Evolutionary conservation across 345 rosid species (phyloP).

Genomic region (Anacardium occidentale): DNA sequence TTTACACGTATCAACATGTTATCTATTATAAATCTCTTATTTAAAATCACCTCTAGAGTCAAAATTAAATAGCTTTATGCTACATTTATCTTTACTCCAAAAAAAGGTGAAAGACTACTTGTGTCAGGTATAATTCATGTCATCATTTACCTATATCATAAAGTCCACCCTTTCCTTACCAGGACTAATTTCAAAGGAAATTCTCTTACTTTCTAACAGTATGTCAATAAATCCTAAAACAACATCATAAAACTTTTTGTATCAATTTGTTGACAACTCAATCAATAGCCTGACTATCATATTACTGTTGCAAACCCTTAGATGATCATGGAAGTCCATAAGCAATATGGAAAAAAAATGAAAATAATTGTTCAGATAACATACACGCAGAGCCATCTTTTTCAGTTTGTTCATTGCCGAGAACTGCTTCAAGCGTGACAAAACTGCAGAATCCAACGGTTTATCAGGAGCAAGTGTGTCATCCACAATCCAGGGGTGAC

Average conservation of each 20-base stretch:
- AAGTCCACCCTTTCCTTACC: not conserved
- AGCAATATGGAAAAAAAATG: not conserved
- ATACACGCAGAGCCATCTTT: conserved; percentile 94
- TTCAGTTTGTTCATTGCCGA: conserved; percentile 94
- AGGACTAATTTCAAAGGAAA: not conserved
- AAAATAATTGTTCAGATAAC: conserved; percentile 9
- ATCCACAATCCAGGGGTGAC: conserved; percentile 96
- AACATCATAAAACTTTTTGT: not conserved
- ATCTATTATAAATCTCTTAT: not conserved
- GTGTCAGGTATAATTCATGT: not conserved
- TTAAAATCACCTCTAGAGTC: not conserved
- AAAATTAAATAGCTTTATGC: not conserved
- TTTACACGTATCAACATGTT: not conserved
- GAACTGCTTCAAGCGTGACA: conserved; percentile 88
- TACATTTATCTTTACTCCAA: not conserved
- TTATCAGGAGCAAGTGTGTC: conserved; percentile 86
- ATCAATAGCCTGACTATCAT: conserved; percentile 7
- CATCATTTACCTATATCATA: not conserved
- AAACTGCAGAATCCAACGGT: conserved; percentile 91
- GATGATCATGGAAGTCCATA: not conserved
- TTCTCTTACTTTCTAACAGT: conserved; percentile 8
- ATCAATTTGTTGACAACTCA: not conserved
- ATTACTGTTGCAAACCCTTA: conserved; percentile 10
- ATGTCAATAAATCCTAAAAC: not conserved
- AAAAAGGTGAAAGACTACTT: not conserved